phyloP scores from a whole-genome alignment of 2,329 filamentous ascomycete genomes.

The Calonectria fujianensis region DNA sequence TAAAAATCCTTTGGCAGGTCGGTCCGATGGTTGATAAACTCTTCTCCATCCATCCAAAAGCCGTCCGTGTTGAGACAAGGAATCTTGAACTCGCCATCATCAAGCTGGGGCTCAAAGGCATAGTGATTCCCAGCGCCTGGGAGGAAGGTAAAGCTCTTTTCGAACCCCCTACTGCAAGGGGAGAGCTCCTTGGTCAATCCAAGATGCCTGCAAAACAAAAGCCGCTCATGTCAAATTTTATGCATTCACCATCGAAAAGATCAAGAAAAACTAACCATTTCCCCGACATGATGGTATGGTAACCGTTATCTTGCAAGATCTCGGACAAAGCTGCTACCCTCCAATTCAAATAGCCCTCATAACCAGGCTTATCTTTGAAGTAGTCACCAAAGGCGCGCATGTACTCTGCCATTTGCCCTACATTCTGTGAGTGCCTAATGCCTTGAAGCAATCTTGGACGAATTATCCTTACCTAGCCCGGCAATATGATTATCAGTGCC shows the following conservation, averaged over 20 bases:
- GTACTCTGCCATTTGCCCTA: no score
- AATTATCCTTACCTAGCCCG: conserved; percentile 63
- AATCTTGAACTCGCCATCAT: conserved; percentile 33
- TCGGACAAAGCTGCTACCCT: conserved; percentile 23
- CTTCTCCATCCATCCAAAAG: conserved; percentile 24
- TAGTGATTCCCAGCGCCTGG: conserved; percentile 71
- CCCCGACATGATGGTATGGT: conserved; percentile 7
- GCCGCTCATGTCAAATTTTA: no score
- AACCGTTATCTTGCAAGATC: conserved; percentile 20
- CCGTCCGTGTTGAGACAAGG: conserved; percentile 2
- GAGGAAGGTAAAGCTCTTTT: conserved; percentile 63
- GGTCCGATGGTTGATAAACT: conserved; percentile 52
- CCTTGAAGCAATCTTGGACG: no score
- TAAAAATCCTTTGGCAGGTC: conserved; percentile 64
- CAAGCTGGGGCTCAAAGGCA: conserved; percentile 67
- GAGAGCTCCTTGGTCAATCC: conserved; percentile 12
- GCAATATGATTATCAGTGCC: conserved; percentile 75
- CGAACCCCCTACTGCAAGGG: conserved; percentile 59
- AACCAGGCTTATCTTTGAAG: conserved; percentile 62
- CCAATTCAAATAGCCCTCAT: conserved; percentile 56
- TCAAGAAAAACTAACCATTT: neutral
- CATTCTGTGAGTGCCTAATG: no score
- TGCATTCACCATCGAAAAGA: no score
- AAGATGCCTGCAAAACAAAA: neutral
- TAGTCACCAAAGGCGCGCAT: neutral